Evolutionary conservation across 1,139 yeast species (phyloP), one percentile per base, ranked within the genome.

Genomic region (Yamadazyma sp.): DNA sequence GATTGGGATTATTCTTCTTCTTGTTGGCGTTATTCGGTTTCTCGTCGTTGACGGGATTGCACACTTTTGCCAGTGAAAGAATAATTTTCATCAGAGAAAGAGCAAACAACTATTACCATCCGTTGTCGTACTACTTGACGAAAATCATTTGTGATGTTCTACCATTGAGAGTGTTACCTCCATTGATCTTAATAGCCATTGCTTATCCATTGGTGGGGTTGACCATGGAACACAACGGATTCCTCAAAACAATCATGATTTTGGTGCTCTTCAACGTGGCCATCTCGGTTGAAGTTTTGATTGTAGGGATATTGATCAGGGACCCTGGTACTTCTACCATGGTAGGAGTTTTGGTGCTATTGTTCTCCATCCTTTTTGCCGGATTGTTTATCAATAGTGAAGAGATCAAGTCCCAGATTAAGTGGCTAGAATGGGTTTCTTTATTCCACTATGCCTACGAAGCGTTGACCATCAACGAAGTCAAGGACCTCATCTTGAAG

Each of bases 361-460:
- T 92, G 37, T 88, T 91, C 52, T 87, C 96, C 2, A 69, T 92
- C 42, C 67, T 92, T 40, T 92, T 92, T 69, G 96, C 98, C 2
- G 98, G 98, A 0, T 69, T 92, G 42, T 91, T 92, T 59, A 80
- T 92, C 56, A 92, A 92, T 58, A 84, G 85, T 50, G 84, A 82
- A 41, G 81, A 85, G 32, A 78, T 85, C 55, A 87, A 87, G 10
- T 63, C 73, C 4, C 85, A 82, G 42, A 79, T 89, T 40, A 77
- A 77, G 45, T 86, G 92, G 82, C 67, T 91, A 48, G 91, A 89
- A 62, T 86, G 86, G 69, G 59, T 89, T 27, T 88, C 97, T 0
- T 79, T 92, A 39, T 92, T 91, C 75, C 98, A 92, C 61, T 92
- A 89, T 57, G 97, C 96, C 0, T 92, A 91, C 58, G 98, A 92